Evolutionary conservation across 495 filamentous ascomycete species (phyloP).

Genomic region (Podospora pseudoanserina): DNA sequence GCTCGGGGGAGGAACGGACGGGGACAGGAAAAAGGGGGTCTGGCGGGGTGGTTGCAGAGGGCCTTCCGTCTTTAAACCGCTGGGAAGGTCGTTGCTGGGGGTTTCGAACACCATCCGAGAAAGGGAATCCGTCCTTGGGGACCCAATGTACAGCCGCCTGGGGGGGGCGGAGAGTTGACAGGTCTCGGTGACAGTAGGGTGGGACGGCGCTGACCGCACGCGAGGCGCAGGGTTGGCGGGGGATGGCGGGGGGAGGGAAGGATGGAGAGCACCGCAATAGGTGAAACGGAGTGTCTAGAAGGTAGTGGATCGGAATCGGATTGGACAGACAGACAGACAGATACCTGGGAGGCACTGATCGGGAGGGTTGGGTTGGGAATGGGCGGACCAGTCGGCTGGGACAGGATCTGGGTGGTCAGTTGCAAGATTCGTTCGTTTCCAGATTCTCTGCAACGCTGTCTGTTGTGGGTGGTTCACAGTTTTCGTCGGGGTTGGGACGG

Average conservation of each 20-base stretch:
- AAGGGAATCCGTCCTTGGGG: conserved; percentile 1
- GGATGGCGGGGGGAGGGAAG: neutral
- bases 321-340: neutral
- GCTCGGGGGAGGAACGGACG: neutral
- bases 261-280: neutral
- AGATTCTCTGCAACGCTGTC: conserved; percentile 6
- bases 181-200: neutral
- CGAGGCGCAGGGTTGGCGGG: neutral
- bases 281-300: neutral
- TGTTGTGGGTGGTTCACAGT: neutral
- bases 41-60: neutral
- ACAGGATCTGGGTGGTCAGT: neutral
- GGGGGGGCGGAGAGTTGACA: neutral
- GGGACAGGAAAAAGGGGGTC: neutral
- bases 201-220: conserved; percentile 1
- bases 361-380: neutral
- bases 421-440: neutral
- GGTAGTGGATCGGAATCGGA: neutral
- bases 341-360: neutral
- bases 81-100: neutral
- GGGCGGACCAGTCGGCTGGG: conserved; percentile 2
- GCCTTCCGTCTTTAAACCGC: conserved; percentile 6
- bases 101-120: conserved; percentile 8
- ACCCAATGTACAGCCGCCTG: neutral
- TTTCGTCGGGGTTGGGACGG: neutral